Evolutionary conservation across 768 basidiomycete genomes (phyloP).

Genomic region (Lactarius psammicola): DNA sequence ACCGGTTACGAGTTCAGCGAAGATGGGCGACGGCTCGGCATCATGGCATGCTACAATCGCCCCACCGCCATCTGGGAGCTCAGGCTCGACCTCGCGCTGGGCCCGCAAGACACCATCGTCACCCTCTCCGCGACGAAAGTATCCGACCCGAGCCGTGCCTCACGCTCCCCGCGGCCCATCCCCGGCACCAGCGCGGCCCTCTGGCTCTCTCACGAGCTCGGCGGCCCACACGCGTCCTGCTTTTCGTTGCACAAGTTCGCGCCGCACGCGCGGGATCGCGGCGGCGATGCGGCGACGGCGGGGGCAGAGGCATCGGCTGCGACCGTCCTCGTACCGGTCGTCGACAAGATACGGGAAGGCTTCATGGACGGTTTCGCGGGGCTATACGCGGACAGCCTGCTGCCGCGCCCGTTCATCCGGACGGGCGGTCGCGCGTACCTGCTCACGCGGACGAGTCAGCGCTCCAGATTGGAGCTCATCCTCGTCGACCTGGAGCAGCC

Average conservation of each 20-base stretch:
- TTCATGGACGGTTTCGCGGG: conserved; percentile 35
- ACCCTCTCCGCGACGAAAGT: conserved; percentile 12
- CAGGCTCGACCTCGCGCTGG: conserved; percentile 14
- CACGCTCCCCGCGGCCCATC: conserved; percentile 30
- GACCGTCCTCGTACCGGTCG: conserved; percentile 28
- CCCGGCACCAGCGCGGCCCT: conserved; percentile 23
- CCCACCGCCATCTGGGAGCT: conserved; percentile 34
- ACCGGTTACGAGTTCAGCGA: conserved; percentile 33
- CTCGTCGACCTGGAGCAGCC: conserved; percentile 27
- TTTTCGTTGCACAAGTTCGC: conserved; percentile 30
- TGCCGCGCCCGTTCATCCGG: conserved; percentile 32
- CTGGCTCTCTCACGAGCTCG: conserved; percentile 35
- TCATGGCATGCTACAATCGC: conserved; percentile 36
- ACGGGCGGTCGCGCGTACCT: conserved; percentile 16
- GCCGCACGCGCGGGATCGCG: conserved; percentile 12
- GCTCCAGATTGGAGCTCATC: conserved; percentile 31
- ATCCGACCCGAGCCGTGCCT: conserved; percentile 21
- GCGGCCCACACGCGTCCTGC: conserved; percentile 36
- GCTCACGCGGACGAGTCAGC: conserved; percentile 30
- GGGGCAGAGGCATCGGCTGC: neutral
- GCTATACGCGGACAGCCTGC: conserved; percentile 34
- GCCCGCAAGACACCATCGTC: neutral
- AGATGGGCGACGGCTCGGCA: conserved; percentile 35
- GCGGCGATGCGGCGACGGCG: too few species aligned
- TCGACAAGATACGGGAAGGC: conserved; percentile 21